phyloP scores from a whole-genome alignment of 352 stramenopile species.

The Aphanomyces cochlioides region DNA sequence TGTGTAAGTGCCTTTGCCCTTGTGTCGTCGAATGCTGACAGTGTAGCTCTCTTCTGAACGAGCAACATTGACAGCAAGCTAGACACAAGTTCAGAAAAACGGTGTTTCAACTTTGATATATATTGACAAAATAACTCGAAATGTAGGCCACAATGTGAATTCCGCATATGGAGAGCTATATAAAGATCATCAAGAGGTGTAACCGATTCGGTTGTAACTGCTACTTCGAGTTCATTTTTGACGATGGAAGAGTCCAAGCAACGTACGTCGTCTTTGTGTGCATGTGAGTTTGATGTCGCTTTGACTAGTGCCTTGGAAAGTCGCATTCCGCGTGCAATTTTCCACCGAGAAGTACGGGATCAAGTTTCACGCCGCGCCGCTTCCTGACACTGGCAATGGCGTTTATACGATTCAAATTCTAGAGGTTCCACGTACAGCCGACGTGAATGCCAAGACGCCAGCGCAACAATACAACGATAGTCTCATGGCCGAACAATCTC shows the following conservation, averaged over 20 bases:
- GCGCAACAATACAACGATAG: slow-evolving; percentile 69
- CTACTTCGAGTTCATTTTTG: no score
- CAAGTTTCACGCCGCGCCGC: slow-evolving; percentile 72
- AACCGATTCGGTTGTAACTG: no score
- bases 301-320: slow-evolving; percentile 62
- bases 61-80: no score
- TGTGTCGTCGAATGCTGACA: no score
- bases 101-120: no score
- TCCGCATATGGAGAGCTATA: no score
- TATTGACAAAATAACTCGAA: no score
- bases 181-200: no score
- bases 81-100: no score
- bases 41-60: no score
- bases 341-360: slow-evolving; percentile 71
- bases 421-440: slow-evolving; percentile 57
- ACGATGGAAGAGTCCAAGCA: slow-evolving; percentile 1
- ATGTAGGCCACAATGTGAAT: no score
- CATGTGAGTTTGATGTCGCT: not conserved
- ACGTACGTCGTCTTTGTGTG: not conserved
- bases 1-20: no score
- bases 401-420: slow-evolving; percentile 76
- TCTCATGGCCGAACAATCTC: slow-evolving; percentile 51
- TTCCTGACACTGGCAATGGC: slow-evolving; percentile 78
- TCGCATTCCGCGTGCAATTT: slow-evolving; percentile 81
- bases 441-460: slow-evolving; percentile 35